Evolutionary conservation across 148 eudicot genomes (phyloP), one percentile per base, ranked within the genome.

Genomic region (Rhododendron williamsianum): DNA sequence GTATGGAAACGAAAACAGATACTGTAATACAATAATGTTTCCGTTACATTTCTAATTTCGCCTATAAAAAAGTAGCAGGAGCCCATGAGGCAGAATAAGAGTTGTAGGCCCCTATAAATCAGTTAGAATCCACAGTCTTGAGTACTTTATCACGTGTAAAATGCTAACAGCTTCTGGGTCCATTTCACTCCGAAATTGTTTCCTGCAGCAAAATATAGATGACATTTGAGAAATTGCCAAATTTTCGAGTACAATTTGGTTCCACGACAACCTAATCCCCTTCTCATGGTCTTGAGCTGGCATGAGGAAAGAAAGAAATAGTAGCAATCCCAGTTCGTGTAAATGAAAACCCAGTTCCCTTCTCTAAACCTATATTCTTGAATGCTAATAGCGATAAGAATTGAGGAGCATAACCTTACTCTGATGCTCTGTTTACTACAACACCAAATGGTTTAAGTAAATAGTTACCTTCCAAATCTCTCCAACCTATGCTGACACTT

Each of bases 401-500:
- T 2, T 4, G 12, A 27, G 12, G 46, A 12, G 65, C n/a, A 21
- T 27, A 48, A 79, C 21, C 52, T 3, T n/a, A 11, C 30, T n/a
- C 16, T 27, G 81, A 45, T 38, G 3, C 46, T 9, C 52, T 7
- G 27, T 77, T 46, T 46, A 5, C 69, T 30, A 52, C 36, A 52
- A 54, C 67, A 52, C 69, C 16, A 16, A 83, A 45, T 25, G 69
- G 19, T 7, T 25, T 18, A 41, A 67, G 63, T 33, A 38, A n/a
- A 73, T 38, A 69, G 81, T 82, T 84, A 91, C 95, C 91, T 90
- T 46, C 82, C 81, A 74, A 88, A 80, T 78, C 67, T 67, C 63
- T 82, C 35, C 84, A 85, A 65, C 73, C 74, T 21, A 81, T 83
- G 71, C 92, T 92, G 84, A 93, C 85, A 87, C 96, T 88, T 89